Conservation (phyloP, 176 grass and related monocot species). For the Bothriochloa decipiens region DNA sequence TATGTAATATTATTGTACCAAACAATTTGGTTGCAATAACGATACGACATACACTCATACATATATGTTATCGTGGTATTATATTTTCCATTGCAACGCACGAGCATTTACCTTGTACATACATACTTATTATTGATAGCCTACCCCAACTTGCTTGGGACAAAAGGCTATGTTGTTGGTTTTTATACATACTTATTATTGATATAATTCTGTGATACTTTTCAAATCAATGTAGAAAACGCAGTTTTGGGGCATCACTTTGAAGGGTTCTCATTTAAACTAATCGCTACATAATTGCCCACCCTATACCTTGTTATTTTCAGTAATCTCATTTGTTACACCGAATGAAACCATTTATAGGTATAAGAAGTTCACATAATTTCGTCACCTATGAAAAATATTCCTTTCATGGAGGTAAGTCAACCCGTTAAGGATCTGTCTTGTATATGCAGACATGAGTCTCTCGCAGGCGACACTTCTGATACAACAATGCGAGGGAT, state of each 20-base stretch:
- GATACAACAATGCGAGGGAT: slow-evolving; percentile 76
- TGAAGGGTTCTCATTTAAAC: neutral
- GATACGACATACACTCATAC: no score
- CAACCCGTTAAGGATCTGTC: slow-evolving; percentile 87
- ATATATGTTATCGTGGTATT: no score
- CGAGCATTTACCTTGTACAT: no score
- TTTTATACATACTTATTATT: no score
- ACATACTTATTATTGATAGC: no score
- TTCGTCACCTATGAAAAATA: slow-evolving; percentile 78
- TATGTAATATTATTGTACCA: no score
- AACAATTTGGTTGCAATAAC: no score
- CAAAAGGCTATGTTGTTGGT: no score
- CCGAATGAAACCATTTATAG: neutral
- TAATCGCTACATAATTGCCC: neutral
- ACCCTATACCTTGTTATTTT: neutral
- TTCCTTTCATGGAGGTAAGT: slow-evolving; percentile 84
- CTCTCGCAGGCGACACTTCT: slow-evolving; percentile 64
- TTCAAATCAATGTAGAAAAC: slow-evolving; percentile 12
- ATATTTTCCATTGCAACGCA: no score
- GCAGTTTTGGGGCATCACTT: neutral
- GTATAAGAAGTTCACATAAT: slow-evolving; percentile 30
- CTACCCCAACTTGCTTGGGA: no score
- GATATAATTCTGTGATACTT: slow-evolving; percentile 6
- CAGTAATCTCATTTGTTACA: slow-evolving; percentile 15
- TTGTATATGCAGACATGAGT: slow-evolving; percentile 83